Evolutionary conservation across 2,329 filamentous ascomycete species (phyloP), one percentile per base, ranked within the genome.

Genomic region (Plectosphaerella cucumerina): DNA sequence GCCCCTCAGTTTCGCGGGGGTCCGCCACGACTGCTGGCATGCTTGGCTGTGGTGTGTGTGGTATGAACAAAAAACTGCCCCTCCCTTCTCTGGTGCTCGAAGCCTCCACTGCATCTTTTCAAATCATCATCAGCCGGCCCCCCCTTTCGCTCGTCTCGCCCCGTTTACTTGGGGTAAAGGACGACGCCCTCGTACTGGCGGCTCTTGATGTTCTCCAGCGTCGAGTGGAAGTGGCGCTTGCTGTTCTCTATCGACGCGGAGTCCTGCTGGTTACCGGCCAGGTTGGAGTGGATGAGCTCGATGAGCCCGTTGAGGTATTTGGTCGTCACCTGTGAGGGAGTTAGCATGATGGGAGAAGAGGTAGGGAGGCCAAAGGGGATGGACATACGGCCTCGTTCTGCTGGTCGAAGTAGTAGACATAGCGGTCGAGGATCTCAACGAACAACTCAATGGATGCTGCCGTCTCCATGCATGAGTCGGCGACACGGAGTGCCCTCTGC

Each of bases 391-490:
- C 92, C 72, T 99, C 94, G 70, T 99, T 99, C 66, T 96, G 90
- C 69, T 99, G 93, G 70, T 99, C 94, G 73, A 97, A 99, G 75
- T 97, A 99, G 70, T 99, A 99, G 49, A 97, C 92, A 67, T 99
- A 99, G 69, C 94, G 85, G 69, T 99, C 97, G 50, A 99, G 75
- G 56, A 99, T 99, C 73, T 99, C 94, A 51, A 99, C 93, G 70
- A 99, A 99, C 46, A 99, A 80, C 71, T 99, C 95, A 44, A 99
- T 94, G 3, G 91, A 97, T 4, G 97, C 91, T 6, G 91, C 90
- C 8, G 92, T 94, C 70, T 99, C 95, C 94, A 99, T 99, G 73
- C 94, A 99, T 6, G 94, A 95, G 70, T 99, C 94, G 3, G 94
- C 95, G 23, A 99, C 95, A 34, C 95, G 87, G 10, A 99, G 84